Conservation (phyloP, 345 rosid species). For the Murraya koenigii region DNA sequence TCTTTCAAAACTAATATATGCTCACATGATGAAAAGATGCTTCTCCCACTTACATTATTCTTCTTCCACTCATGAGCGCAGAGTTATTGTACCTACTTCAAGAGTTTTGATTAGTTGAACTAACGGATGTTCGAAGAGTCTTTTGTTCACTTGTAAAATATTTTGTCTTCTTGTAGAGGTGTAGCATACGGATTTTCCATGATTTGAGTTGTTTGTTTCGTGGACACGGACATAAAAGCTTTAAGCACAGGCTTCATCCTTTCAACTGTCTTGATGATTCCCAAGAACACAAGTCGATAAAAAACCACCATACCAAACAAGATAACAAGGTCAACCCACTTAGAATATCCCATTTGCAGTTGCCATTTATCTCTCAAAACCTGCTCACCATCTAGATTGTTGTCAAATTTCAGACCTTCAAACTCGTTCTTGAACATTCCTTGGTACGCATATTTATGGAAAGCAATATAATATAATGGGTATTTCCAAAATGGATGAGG, state of each 20-base stretch:
- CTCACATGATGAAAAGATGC: too few species aligned
- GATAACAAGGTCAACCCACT: constrained; percentile 47
- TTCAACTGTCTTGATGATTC: constrained; percentile 27
- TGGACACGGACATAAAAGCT: neutral
- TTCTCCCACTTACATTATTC: too few species aligned
- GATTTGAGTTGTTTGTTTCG: constrained; percentile 2
- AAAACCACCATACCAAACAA: constrained; percentile 39
- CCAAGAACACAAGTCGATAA: constrained; percentile 37
- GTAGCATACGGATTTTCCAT: constrained; percentile 7
- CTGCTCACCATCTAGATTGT: constrained; percentile 1
- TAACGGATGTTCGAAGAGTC: too few species aligned
- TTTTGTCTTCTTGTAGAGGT: neutral
- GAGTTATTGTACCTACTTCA: too few species aligned
- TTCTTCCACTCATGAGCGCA: too few species aligned
- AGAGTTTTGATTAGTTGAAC: too few species aligned
- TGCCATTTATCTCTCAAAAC: constrained; percentile 41
- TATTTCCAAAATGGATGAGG: constrained; percentile 39
- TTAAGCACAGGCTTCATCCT: constrained; percentile 24
- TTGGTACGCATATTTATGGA: constrained; percentile 47
- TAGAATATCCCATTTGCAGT: constrained; percentile 45
- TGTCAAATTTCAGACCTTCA: constrained; percentile 30
- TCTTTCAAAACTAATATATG: too few species aligned
- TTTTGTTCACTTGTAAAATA: too few species aligned
- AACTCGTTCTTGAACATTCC: constrained; percentile 58
- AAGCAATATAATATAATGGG: constrained; percentile 46